phyloP scores from a whole-genome alignment of 2,329 filamentous ascomycete genomes.

The Botrytis sinoallii region DNA sequence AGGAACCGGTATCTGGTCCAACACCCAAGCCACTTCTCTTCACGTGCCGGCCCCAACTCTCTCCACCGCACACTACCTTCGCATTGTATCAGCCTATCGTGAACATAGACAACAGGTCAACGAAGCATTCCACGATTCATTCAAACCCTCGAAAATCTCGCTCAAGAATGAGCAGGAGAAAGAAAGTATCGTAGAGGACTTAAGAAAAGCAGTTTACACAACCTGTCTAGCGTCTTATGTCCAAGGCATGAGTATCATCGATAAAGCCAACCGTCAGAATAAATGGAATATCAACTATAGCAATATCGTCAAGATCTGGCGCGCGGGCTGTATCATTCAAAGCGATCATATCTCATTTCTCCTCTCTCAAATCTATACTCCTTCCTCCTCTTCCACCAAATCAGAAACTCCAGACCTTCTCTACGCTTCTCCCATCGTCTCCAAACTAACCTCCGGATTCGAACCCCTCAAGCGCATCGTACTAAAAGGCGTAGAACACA shows the following conservation, averaged over 20 bases:
- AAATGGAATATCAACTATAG: conserved; percentile 56
- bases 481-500: conserved; percentile 48
- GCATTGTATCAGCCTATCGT: conserved; percentile 58
- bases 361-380: conserved; percentile 45
- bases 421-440: background rate
- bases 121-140: conserved; percentile 39
- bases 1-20: conserved; percentile 65
- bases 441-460: background rate
- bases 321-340: conserved; percentile 68
- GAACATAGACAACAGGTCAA: conserved; percentile 49
- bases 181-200: conserved; percentile 48
- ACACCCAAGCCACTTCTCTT: conserved; percentile 56
- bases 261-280: conserved; percentile 54
- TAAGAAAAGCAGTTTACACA: conserved; percentile 60
- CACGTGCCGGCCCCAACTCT: conserved; percentile 65
- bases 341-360: conserved; percentile 62
- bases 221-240: conserved; percentile 60
- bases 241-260: conserved; percentile 64
- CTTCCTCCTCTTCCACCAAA: conserved; percentile 42
- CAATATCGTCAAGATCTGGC: conserved; percentile 60
- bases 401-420: background rate
- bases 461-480: background rate
- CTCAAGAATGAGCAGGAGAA: background rate
- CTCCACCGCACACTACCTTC: conserved; percentile 53
- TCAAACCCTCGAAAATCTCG: conserved; percentile 23